Base-by-base conservation (phyloP, 805 yeast genomes). In the Ogataea zsoltii region DNA sequence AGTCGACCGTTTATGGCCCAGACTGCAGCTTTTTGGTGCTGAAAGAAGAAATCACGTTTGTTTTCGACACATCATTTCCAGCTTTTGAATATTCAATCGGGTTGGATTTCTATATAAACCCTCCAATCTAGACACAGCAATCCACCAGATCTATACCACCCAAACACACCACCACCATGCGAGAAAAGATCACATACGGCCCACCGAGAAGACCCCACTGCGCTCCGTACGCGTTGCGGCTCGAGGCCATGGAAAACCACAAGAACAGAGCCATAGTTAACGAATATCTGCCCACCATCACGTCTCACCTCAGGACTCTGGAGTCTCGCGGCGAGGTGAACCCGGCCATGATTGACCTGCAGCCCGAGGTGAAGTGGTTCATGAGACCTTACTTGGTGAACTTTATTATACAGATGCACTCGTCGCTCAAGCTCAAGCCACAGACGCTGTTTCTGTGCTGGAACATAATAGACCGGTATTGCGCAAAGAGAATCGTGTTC, bases 381-480 rank as follows among this genome's bases (percentile, higher is more conserved):
- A 79, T 87, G 69, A 77, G 99, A 56, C 79, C 80, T 30, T 81
- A 82, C 53, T 72, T 91, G 41, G 77, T 92, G 33, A 95, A 89
- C 57, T 92, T 90, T 59, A 68, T 90, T 17, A 75, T 88, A 53
- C 94, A 90, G 47, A 65, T 68, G 63, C 72, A 74, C 69, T 79
- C 74, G 58, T 87, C 65, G 54, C 79, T 61, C 66, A 86, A 68
- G 66, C 85, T 69, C 69, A 83, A 65, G 72, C 86, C 67, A 58
- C 89, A 56, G 77, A 89, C 72, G 69, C 82, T 72, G 72, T 88
- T 59, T 72, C 81, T 72, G 70, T 80, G 79, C 71, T 81, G 61
- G 82, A 82, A 84, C 56, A 74, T 91, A 42, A 86, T 92, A 50
- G 99, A 92, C 65, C 79, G 97, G 50, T 92, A 92, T 69, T 87